Conservation (phyloP, 2,329 filamentous ascomycete genomes). For the Furcasterigmium sp. region DNA sequence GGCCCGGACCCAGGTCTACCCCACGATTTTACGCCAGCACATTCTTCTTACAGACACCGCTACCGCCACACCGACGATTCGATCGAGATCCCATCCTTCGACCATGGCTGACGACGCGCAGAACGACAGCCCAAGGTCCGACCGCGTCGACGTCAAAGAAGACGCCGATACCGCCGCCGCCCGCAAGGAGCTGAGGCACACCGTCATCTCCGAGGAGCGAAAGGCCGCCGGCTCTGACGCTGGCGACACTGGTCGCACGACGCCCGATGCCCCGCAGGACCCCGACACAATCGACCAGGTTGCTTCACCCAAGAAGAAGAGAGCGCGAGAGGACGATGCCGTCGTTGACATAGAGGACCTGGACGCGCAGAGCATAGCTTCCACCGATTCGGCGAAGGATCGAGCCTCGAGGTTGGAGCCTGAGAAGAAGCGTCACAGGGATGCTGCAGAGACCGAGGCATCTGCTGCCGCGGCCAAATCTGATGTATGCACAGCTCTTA, state of each 20-base stretch:
- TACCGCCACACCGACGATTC: not conserved
- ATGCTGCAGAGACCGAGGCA: slow-evolving; percentile 29
- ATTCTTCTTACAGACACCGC: no score
- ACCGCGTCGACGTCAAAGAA: slow-evolving; percentile 38
- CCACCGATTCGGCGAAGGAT: slow-evolving; percentile 40
- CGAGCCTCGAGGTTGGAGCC: slow-evolving; percentile 45
- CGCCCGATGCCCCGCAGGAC: slow-evolving; percentile 19
- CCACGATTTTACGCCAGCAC: no score
- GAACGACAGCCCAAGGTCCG: slow-evolving; percentile 33
- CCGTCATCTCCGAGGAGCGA: slow-evolving; percentile 49
- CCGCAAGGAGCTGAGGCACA: slow-evolving; percentile 60
- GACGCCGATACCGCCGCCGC: slow-evolving; percentile 60
- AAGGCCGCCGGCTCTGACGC: slow-evolving; percentile 22
- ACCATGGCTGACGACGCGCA: slow-evolving; percentile 40
- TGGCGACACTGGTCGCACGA: slow-evolving; percentile 16
- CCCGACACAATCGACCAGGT: slow-evolving; percentile 43
- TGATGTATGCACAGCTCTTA: slow-evolving; percentile 4
- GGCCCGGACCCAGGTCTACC: no score
- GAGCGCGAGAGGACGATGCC: slow-evolving; percentile 45
- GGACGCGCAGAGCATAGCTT: slow-evolving; percentile 34
- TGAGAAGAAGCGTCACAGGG: slow-evolving; percentile 60
- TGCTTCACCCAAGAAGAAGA: slow-evolving; percentile 62
- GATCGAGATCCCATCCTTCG: not conserved
- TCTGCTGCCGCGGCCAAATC: slow-evolving; percentile 1
- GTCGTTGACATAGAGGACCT: slow-evolving; percentile 34